Evolutionary conservation across 208 protist genomes (phyloP), one percentile per base, ranked within the genome.

Genomic region (Leishmania mexicana): DNA sequence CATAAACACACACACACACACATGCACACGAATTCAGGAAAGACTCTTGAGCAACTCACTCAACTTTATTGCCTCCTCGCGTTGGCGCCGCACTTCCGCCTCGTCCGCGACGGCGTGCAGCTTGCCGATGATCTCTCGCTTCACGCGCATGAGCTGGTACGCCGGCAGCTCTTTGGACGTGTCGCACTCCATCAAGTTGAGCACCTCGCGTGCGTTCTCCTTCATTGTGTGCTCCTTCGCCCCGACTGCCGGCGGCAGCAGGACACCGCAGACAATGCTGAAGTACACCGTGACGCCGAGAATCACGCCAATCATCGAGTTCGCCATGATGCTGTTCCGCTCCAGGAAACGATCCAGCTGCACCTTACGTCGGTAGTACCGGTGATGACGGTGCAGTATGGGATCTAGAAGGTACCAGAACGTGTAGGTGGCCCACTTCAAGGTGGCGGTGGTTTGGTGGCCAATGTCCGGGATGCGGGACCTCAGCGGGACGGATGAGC

Each of bases 351-450:
- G 88, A 68, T 97, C 94, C 19, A 96, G 85, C 42, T 85, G 87
- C 21, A 90, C 87, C 81, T 96, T 96, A 67, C 83, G 81, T 5
- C 86, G 94, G 83, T 93, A 96, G 76, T 94, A 97, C 45, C 64
- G 51, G 81, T 91, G 89, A 83, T 97, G 94, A 3, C 83, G 78
- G 53, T 90, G 92, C 76, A 97, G 85, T 17, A 90, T 8, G 21
- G 94, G 94, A 70, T 96, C 91, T 72, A 97, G 79, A 21, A 93
- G 35, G 72, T 91, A 90, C 94, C 92, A 96, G 75, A 95, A 97
- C 28, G 89, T 85, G 84, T 90, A 92, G 28, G 91, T 95, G 28
- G 94, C 94, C 92, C 94, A 97, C 75, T 91, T 91, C 24, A 95
- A 0, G 54, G 76, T 81, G 40, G 94, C 92, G 24, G 84, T 85